phyloP scores from a whole-genome alignment of 495 filamentous ascomycete genomes.

The Penicillium ochrochloron region DNA sequence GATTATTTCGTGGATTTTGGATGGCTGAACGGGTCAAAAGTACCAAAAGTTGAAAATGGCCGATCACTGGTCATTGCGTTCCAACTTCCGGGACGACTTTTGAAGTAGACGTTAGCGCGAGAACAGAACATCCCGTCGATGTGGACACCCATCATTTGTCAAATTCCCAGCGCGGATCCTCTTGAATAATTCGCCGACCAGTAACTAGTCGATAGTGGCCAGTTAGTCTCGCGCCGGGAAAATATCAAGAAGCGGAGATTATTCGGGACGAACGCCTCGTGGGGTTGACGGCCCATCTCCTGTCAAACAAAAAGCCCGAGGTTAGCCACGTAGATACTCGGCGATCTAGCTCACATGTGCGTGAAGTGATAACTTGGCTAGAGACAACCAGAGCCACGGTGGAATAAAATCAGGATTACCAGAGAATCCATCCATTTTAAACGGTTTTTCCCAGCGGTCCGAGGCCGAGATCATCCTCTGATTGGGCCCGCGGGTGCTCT shows the following conservation, averaged over 20 bases:
- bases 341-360: slow-evolving; percentile 11
- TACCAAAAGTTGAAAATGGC: not conserved
- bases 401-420: not conserved
- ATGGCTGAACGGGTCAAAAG: not conserved
- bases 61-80: not conserved
- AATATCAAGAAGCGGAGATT: slow-evolving; percentile 26
- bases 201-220: slow-evolving; percentile 3
- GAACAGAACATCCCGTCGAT: not conserved
- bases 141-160: slow-evolving; percentile 21
- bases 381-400: not conserved
- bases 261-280: slow-evolving; percentile 26
- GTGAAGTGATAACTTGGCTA: slow-evolving; percentile 13
- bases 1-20: not conserved
- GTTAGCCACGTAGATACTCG: not conserved
- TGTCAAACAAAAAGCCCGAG: slow-evolving; percentile 11
- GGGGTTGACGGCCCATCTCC: slow-evolving; percentile 11
- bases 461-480: not conserved
- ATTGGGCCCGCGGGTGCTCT: not conserved
- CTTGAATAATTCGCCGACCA: slow-evolving; percentile 26
- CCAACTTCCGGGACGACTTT: not conserved
- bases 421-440: slow-evolving; percentile 11
- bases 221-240: slow-evolving; percentile 2
- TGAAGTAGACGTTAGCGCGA: not conserved
- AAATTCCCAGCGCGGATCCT: slow-evolving; percentile 17
- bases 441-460: slow-evolving; percentile 10